Conservation (phyloP, 2,329 filamentous ascomycete genomes). For the Nakataea oryzae region DNA sequence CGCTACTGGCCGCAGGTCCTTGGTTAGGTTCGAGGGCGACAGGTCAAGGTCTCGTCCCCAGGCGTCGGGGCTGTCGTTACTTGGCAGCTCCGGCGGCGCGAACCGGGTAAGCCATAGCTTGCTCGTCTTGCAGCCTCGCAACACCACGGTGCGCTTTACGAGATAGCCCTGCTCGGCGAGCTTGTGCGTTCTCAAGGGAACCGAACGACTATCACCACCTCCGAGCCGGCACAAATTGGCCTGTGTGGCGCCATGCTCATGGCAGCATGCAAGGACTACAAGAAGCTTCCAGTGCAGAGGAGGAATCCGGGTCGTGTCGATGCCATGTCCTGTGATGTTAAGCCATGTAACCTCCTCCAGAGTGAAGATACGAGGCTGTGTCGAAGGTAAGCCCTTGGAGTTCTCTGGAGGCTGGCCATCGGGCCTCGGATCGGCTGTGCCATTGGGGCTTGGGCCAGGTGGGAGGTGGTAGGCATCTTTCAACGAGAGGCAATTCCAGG, state of each 20-base stretch:
- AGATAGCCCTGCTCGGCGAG: conserved; percentile 52
- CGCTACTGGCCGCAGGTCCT: conserved; percentile 40
- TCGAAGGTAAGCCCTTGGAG: background rate
- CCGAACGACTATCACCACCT: conserved; percentile 52
- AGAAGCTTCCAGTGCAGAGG: conserved; percentile 49
- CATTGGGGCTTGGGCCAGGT: conserved; percentile 6
- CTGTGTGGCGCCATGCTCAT: conserved; percentile 46
- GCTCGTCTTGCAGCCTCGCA: conserved; percentile 50
- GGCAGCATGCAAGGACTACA: conserved; percentile 44
- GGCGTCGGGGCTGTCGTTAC: conserved; percentile 12
- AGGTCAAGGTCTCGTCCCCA: conserved; percentile 16
- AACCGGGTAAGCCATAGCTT: conserved; percentile 50
- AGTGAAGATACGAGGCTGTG: conserved; percentile 29
- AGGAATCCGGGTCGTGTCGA: conserved; percentile 48
- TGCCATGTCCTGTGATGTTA: conserved; percentile 45
- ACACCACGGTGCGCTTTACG: conserved; percentile 47
- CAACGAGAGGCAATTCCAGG: conserved; percentile 26
- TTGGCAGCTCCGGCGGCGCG: conserved; percentile 32
- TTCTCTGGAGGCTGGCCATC: background rate
- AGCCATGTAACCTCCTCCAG: conserved; percentile 49
- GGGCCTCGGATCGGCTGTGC: background rate
- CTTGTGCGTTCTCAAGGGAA: conserved; percentile 50
- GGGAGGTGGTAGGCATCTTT: conserved; percentile 19
- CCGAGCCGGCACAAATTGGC: conserved; percentile 47
- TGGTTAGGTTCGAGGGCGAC: conserved; percentile 18